Base-by-base conservation (phyloP, 495 filamentous ascomycete genomes). In the Halenospora varia region DNA sequence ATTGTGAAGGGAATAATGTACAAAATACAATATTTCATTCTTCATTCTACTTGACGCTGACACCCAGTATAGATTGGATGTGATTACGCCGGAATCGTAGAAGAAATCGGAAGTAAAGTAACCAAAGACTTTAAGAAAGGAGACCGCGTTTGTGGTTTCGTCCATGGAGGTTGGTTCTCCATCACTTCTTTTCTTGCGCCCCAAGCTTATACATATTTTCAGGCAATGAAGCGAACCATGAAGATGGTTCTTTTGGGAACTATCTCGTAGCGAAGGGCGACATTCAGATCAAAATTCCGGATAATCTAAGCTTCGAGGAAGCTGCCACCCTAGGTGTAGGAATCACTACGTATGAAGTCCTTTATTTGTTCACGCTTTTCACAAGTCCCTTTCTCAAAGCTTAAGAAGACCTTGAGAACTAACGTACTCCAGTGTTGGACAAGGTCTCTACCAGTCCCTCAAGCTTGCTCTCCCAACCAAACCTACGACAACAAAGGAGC, bases 281-380 rank as follows among this genome's bases (percentile, higher is more conserved):
- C 53, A 51, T 77, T 4, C 66, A 75, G 13, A 75, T 77, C 3
- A 60, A 62, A 1, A 77, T 87, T 18, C 83, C 84, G 0, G 69
- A 73, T 3, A 65, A 59, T 0, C 25, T 86, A 19, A 65, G 71
- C 25, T 84, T 76, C 58, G 71, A 73, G 24, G 55, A 76, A 13
- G 83, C 76, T 10, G 58, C 69, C n/a, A 82, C 80, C n/a, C 57
- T 87, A 2, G 84, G 83, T 0, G 72, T 86, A 6, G 76, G 75
- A 20, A 63, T 86, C 15, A 73, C 77, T 1, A 86, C 84, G 49
- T 57, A 42, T 29, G 42, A 25, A 15, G 41, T 35, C 48, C 17
- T 10, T 26, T 49, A 2, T 13, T 19, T 13, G 29, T 23, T 2
- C 44, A n/a, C 18, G n/a, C 4, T 51, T 23, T n/a, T n/a, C n/a